These are phyloP conservation scores for Vigna unguiculata DNA, from an alignment of 306 rosid genomes.

Conservation along the genomic window DNA sequence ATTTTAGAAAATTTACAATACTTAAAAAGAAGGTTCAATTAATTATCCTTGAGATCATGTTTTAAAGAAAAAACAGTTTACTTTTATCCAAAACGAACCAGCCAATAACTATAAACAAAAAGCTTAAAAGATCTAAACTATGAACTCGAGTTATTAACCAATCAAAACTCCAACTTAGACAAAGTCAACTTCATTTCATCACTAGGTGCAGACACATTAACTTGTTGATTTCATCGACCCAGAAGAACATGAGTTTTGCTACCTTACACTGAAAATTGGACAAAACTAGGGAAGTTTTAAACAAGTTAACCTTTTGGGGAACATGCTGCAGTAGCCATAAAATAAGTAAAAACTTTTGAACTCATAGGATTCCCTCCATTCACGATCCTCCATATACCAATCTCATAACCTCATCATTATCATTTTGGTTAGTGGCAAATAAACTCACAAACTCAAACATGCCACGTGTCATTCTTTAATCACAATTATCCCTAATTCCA, in stretches of 20 bases:
- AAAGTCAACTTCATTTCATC: constrained; percentile 28
- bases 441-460: constrained; percentile 4
- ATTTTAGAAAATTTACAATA: too few relatives aligned
- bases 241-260: constrained; percentile 41
- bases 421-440: constrained; percentile 8
- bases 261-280: constrained; percentile 51
- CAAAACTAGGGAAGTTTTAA: constrained; percentile 43
- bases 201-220: not conserved
- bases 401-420: not conserved
- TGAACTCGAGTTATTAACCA: not conserved
- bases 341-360: constrained; percentile 4
- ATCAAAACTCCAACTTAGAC: constrained; percentile 23
- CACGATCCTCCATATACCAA: not conserved
- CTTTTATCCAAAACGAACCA: too few relatives aligned
- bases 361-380: constrained; percentile 37
- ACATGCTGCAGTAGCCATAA: constrained; percentile 33
- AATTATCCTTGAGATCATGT: too few relatives aligned
- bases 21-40: too few relatives aligned
- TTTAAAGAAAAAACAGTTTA: too few relatives aligned
- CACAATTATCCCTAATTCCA: constrained; percentile 32
- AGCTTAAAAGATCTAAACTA: not conserved
- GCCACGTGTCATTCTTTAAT: constrained; percentile 51
- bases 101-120: not conserved
- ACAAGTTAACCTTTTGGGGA: constrained; percentile 40
- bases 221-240: constrained; percentile 51